Percentiles rank a stretch among this genome's conserved stretches.
phyloP scores from a whole-genome alignment of 208 protist species.

The Leishmania turanica region DNA sequence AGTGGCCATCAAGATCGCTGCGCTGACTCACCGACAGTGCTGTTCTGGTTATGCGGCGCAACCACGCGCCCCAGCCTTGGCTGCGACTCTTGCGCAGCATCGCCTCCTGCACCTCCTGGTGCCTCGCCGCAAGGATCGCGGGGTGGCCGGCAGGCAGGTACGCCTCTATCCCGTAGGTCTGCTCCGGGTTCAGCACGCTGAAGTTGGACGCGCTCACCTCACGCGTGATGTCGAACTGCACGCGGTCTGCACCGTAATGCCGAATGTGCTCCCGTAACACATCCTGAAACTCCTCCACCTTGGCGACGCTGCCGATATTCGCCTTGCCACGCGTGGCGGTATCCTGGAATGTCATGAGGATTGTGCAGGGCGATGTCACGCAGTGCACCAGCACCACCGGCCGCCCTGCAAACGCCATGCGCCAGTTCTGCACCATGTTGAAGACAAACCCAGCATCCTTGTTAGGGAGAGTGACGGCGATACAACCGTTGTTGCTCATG shows the following conservation, averaged over 20 bases:
- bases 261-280: conserved; percentile 66
- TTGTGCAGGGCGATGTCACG: conserved; percentile 69
- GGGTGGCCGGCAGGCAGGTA: conserved; percentile 82
- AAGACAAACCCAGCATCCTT: conserved; percentile 70
- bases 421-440: conserved; percentile 89
- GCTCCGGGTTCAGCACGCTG: conserved; percentile 65
- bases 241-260: conserved; percentile 77
- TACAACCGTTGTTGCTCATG: conserved; percentile 67
- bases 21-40: conserved; percentile 56
- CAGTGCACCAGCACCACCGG: conserved; percentile 87
- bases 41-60: conserved; percentile 40
- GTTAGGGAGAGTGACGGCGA: conserved; percentile 78
- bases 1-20: conserved; percentile 35
- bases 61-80: conserved; percentile 54
- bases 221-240: conserved; percentile 80
- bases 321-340: conserved; percentile 61
- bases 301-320: conserved; percentile 77
- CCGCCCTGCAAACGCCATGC: conserved; percentile 77
- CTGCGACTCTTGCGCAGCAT: conserved; percentile 20
- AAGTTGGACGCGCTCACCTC: conserved; percentile 79
- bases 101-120: conserved; percentile 26
- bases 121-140: conserved; percentile 26
- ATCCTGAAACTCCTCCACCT: conserved; percentile 82
- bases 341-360: conserved; percentile 92
- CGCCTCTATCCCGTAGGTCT: conserved; percentile 47